These are phyloP conservation scores for Trametes coccinea DNA, from an alignment of 768 basidiomycete genomes.

Conservation along the genomic window DNA sequence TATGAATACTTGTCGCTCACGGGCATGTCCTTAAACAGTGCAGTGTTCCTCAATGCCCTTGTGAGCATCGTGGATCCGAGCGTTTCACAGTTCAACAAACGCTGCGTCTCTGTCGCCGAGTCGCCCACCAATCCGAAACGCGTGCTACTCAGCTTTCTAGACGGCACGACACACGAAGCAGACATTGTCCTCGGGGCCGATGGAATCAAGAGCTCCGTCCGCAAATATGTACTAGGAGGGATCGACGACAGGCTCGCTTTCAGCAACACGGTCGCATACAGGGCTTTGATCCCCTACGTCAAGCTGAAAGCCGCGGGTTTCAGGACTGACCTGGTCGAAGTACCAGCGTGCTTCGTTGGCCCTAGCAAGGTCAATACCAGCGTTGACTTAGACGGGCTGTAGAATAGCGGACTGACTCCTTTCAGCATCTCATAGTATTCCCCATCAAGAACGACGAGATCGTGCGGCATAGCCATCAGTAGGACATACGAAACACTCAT, in stretches of 20 bases:
- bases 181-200: conserved; percentile 49
- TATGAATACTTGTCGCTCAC: too few species aligned
- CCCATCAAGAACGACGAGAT: conserved; percentile 45
- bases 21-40: conserved; percentile 33
- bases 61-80: conserved; percentile 43
- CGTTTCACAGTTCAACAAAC: conserved; percentile 50
- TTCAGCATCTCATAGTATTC: conserved; percentile 54
- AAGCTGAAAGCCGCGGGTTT: conserved; percentile 43
- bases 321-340: conserved; percentile 36
- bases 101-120: conserved; percentile 34
- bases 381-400: neutral
- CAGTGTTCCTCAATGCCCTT: conserved; percentile 50
- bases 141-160: conserved; percentile 44
- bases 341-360: conserved; percentile 46
- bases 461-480: conserved; percentile 28
- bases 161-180: conserved; percentile 46
- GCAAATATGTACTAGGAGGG: conserved; percentile 38
- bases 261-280: conserved; percentile 50
- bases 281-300: conserved; percentile 45
- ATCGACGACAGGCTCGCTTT: conserved; percentile 36
- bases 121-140: conserved; percentile 30
- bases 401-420: neutral
- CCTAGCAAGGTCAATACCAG: conserved; percentile 40
- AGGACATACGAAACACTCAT: neutral
- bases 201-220: conserved; percentile 39